Evolutionary conservation across 495 filamentous ascomycete genomes (phyloP).

Genomic region (Pyronema omphalodes): DNA sequence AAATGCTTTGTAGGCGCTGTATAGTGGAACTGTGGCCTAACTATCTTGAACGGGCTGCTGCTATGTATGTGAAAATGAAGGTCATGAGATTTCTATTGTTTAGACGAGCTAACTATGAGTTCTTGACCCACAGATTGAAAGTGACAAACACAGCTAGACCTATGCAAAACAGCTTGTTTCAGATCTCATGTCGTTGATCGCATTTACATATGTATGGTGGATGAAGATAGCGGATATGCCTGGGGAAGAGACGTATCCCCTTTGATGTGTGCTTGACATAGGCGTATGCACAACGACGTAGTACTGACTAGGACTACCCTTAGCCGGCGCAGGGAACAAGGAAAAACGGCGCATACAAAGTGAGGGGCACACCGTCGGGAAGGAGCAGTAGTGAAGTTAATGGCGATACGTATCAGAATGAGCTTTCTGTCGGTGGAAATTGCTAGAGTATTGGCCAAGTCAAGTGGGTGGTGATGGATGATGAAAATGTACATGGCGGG

Average conservation of each 20-base stretch:
- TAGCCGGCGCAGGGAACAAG: background rate
- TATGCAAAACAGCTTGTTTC: background rate
- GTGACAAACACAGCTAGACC: background rate
- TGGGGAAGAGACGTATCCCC: background rate
- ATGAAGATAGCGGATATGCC: too few relatives aligned
- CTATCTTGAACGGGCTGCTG: background rate
- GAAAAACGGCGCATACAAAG: too few relatives aligned
- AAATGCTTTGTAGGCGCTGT: background rate
- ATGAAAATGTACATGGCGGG: too few relatives aligned
- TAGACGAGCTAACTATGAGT: background rate
- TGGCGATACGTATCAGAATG: too few relatives aligned
- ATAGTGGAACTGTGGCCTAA: background rate
- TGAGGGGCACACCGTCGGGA: too few relatives aligned
- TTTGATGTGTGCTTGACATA: background rate
- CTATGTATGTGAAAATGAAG: background rate
- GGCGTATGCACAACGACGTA: background rate
- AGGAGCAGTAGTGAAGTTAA: too few relatives aligned
- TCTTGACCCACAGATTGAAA: background rate
- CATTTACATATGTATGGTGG: background rate
- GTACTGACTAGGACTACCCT: background rate
- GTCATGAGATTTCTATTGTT: background rate
- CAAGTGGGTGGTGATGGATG: too few relatives aligned
- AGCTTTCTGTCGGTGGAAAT: too few relatives aligned
- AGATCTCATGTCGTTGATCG: background rate
- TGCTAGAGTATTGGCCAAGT: too few relatives aligned